phyloP scores from a whole-genome alignment of 106 monocot genomes.

The Allium sativum region DNA sequence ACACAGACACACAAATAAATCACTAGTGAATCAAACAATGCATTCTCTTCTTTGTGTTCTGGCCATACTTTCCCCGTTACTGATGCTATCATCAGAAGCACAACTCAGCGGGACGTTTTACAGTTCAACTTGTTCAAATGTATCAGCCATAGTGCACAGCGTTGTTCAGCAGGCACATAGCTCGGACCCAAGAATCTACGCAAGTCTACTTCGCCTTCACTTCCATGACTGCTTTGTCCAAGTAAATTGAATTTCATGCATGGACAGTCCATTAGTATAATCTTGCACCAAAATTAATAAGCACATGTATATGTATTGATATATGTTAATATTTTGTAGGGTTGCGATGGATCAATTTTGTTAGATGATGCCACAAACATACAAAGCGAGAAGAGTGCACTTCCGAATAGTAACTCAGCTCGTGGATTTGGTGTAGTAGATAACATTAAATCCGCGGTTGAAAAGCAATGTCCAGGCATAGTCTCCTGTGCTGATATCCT shows the following conservation, averaged over 20 bases:
- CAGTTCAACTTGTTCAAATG: conserved; percentile 24
- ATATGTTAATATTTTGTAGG: conserved; percentile 11
- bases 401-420: conserved; percentile 19
- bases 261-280: not conserved
- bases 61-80: not conserved
- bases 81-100: not conserved
- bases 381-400: conserved; percentile 8
- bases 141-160: conserved; percentile 21
- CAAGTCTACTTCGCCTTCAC: conserved; percentile 24
- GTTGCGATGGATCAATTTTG: conserved; percentile 42
- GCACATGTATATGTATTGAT: not conserved
- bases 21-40: no score
- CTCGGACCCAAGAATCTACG: conserved; percentile 20
- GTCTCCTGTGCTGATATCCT: conserved; percentile 53
- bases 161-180: conserved; percentile 12
- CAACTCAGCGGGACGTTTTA: conserved; percentile 22
- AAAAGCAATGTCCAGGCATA: conserved; percentile 28
- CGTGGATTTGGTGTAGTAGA: conserved; percentile 38
- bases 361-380: conserved; percentile 3
- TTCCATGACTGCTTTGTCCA: conserved; percentile 49
- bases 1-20: no score
- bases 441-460: conserved; percentile 19
- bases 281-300: not conserved
- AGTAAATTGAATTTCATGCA: not conserved
- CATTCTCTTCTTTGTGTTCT: not conserved